Evolutionary conservation across 345 rosid species (phyloP).

Genomic region (Camelina laxa): DNA sequence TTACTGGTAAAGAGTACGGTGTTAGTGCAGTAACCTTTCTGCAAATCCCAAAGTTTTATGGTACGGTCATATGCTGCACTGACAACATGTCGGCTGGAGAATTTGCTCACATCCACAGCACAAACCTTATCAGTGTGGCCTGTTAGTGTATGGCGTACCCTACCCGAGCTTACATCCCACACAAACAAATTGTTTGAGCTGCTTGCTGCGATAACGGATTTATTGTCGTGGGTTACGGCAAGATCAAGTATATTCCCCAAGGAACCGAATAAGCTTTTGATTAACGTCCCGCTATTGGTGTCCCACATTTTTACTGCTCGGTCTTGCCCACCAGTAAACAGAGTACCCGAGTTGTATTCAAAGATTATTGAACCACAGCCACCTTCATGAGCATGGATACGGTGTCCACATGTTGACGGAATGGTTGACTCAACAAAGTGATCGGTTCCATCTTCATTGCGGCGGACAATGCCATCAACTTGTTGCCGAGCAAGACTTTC

Average conservation of each 20-base stretch:
- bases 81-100: slow-evolving; percentile 81
- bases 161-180: slow-evolving; percentile 86
- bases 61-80: slow-evolving; percentile 99
- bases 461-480: slow-evolving; percentile 95
- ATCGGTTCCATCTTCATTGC: slow-evolving; percentile 92
- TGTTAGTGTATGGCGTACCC: slow-evolving; percentile 83
- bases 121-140: slow-evolving; percentile 91
- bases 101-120: slow-evolving; percentile 91
- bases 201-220: slow-evolving; percentile 88
- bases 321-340: slow-evolving; percentile 91
- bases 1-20: slow-evolving; percentile 87
- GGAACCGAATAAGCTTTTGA: slow-evolving; percentile 72
- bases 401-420: slow-evolving; percentile 78
- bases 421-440: slow-evolving; percentile 69
- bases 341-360: slow-evolving; percentile 73
- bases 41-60: slow-evolving; percentile 95
- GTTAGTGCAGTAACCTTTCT: slow-evolving; percentile 91
- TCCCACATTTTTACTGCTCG: slow-evolving; percentile 91
- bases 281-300: slow-evolving; percentile 67
- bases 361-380: slow-evolving; percentile 86
- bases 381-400: slow-evolving; percentile 90
- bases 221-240: slow-evolving; percentile 75
- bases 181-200: slow-evolving; percentile 92
- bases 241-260: slow-evolving; percentile 95
- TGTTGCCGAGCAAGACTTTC: slow-evolving; percentile 89